Percentiles rank a stretch among this genome's conserved stretches.
These are phyloP conservation scores for Elsinoe perseae DNA, from an alignment of 2,329 filamentous ascomycete species.

Conservation along the genomic window DNA sequence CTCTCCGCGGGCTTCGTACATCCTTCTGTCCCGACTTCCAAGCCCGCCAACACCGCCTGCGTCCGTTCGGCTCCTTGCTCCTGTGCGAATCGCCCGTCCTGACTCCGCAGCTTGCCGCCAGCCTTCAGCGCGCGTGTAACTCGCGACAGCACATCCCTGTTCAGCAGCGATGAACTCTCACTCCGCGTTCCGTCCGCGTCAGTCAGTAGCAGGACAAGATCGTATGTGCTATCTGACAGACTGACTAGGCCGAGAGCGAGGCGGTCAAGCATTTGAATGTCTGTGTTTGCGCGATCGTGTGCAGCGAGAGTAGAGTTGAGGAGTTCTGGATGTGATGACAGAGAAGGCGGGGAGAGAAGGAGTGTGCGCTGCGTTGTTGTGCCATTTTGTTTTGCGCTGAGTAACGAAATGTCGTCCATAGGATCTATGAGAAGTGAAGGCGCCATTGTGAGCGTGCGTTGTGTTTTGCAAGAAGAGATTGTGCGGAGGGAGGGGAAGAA, in stretches of 20 bases:
- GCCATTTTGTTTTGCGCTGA: constrained; percentile 19
- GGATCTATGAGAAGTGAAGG: constrained; percentile 34
- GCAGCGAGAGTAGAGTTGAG: constrained; percentile 62
- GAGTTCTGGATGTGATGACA: constrained; percentile 75
- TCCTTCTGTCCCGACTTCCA: constrained; percentile 54
- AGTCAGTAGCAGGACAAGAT: constrained; percentile 73
- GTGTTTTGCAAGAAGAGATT: background rate
- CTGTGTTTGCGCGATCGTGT: constrained; percentile 68
- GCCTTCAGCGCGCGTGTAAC: constrained; percentile 64
- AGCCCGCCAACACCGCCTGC: constrained; percentile 78
- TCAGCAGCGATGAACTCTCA: constrained; percentile 59
- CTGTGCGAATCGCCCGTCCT: constrained; percentile 55
- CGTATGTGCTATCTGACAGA: constrained; percentile 71
- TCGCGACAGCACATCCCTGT: constrained; percentile 58
- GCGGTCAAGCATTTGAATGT: constrained; percentile 97
- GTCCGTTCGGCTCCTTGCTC: constrained; percentile 47
- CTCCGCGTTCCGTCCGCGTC: constrained; percentile 61
- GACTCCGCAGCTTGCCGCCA: constrained; percentile 59
- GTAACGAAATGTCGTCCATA: constrained; percentile 30
- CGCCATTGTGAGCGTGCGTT: constrained; percentile 27
- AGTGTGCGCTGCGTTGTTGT: constrained; percentile 54
- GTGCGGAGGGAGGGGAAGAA: background rate
- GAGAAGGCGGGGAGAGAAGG: constrained; percentile 81
- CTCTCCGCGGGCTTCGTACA: constrained; percentile 55
- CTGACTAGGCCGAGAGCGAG: constrained; percentile 72